Percentiles rank a stretch among this genome's conserved stretches.
These are phyloP conservation scores for Periconia sp. DNA, from an alignment of 2,329 filamentous ascomycete genomes.

Conservation along the genomic window DNA sequence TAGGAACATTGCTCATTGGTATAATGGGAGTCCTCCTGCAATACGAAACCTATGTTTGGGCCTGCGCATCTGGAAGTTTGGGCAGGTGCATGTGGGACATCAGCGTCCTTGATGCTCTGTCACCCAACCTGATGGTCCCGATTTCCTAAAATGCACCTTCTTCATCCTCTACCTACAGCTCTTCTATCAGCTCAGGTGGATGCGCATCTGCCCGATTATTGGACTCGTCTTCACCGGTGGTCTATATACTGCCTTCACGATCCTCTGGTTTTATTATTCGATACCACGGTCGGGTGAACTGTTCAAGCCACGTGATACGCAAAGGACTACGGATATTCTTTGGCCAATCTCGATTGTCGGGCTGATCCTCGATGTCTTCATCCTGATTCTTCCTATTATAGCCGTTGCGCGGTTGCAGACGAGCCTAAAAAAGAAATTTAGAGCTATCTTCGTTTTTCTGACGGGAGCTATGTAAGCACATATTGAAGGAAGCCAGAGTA, in stretches of 20 bases:
- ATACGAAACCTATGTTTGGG: no score
- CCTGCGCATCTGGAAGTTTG: no score
- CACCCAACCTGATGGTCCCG: no score
- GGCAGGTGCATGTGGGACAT: no score
- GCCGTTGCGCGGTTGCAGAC: slow-evolving; percentile 1
- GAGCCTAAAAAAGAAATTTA: slow-evolving; percentile 1
- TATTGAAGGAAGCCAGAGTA: neutral
- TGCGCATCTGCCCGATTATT: slow-evolving; percentile 5
- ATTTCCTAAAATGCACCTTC: slow-evolving; percentile 13
- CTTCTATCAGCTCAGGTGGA: slow-evolving; percentile 8
- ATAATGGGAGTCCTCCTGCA: no score
- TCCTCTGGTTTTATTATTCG: neutral
- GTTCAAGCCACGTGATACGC: neutral
- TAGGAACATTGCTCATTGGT: no score
- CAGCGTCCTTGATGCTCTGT: no score
- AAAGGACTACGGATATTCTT: neutral
- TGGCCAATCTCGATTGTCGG: slow-evolving; percentile 3
- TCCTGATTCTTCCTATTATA: slow-evolving; percentile 9
- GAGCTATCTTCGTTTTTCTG: slow-evolving; percentile 8
- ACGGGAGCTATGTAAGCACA: slow-evolving; percentile 7
- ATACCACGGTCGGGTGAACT: neutral
- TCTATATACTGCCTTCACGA: slow-evolving; percentile 1
- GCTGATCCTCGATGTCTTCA: slow-evolving; percentile 4
- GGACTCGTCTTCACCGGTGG: slow-evolving; percentile 1
- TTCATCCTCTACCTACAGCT: slow-evolving; percentile 16